Base-by-base conservation (phyloP, 805 yeast genomes). In the Candida incommunis region DNA sequence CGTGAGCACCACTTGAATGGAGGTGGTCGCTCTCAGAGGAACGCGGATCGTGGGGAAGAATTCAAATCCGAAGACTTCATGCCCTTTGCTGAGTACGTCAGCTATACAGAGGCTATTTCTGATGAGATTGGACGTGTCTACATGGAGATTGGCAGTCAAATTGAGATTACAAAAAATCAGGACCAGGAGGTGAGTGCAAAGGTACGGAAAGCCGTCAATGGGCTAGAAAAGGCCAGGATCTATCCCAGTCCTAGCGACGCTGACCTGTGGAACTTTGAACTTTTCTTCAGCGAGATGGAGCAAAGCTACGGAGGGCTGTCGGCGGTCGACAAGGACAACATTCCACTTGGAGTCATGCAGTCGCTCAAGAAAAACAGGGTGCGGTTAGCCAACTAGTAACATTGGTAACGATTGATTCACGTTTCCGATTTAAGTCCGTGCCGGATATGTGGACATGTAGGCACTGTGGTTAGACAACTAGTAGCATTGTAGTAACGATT, bases 321-420 rank as follows among this genome's bases (percentile, higher is more conserved):
- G 42, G 29, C 40, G 18, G 42, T 23, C 2, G 40, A 43, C 18
- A 15, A 15, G 2, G 40, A 37, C 20, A 9, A 24, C 9, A 41
- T 40, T 3, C 45, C 45, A 3, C 11, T 43, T 18, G 42, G 42
- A 2, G 41, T 43, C 27, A 25, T 25, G 27, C 7, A 7, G 27
- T 25, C 27, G 7, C 27, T 9, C 7, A 25, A 25, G 27, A 25
- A 25, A 9, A 25, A 25, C 27, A 25, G 13, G 27, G 27, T 25
- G n/a, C n/a, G n/a, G n/a, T n/a, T n/a, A n/a, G n/a, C n/a, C n/a
- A n/a, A n/a, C n/a, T n/a, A n/a, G n/a, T n/a, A n/a, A n/a, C n/a
- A n/a, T n/a, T n/a, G n/a, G n/a, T n/a, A n/a, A n/a, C n/a, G n/a
- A n/a, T n/a, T n/a, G n/a, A n/a, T n/a, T n/a, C n/a, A n/a, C n/a